Percentiles rank a stretch among this genome's conserved stretches.
Conservation (phyloP, 768 basidiomycete species). For the Leccinum sublutescens region DNA sequence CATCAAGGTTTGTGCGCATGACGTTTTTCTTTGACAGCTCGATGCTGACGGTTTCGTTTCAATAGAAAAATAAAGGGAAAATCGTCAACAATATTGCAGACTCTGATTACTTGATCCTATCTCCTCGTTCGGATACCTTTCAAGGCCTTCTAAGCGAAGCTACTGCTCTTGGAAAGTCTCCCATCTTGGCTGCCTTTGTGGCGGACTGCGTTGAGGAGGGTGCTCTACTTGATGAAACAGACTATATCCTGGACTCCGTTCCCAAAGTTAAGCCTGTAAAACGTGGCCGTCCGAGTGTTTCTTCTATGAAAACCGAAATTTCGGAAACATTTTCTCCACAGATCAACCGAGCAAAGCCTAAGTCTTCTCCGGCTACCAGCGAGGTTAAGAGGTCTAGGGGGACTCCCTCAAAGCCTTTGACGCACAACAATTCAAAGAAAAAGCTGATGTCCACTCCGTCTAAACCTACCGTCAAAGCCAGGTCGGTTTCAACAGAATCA, state of each 20-base stretch:
- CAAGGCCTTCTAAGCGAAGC: conserved; percentile 44
- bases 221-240: conserved; percentile 41
- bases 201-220: conserved; percentile 47
- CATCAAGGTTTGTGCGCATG: conserved; percentile 53
- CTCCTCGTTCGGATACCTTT: conserved; percentile 49
- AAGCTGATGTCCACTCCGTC: neutral
- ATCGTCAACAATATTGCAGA: conserved; percentile 51
- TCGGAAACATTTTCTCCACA: conserved; percentile 3
- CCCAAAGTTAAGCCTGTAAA: conserved; percentile 23
- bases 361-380: conserved; percentile 2
- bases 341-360: conserved; percentile 5
- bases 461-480: neutral
- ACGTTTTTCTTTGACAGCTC: neutral
- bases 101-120: conserved; percentile 64
- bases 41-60: neutral
- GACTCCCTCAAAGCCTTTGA: conserved; percentile 7
- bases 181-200: conserved; percentile 54
- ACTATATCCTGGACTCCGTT: conserved; percentile 43
- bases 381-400: conserved; percentile 4
- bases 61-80: conserved; percentile 64
- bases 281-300: conserved; percentile 22
- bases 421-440: conserved; percentile 12
- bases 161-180: conserved; percentile 36
- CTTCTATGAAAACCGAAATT: conserved; percentile 14
- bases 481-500: conserved; percentile 2